Evolutionary conservation across 148 eudicot genomes (phyloP).

Genomic region (Fallopia convolvulus): DNA sequence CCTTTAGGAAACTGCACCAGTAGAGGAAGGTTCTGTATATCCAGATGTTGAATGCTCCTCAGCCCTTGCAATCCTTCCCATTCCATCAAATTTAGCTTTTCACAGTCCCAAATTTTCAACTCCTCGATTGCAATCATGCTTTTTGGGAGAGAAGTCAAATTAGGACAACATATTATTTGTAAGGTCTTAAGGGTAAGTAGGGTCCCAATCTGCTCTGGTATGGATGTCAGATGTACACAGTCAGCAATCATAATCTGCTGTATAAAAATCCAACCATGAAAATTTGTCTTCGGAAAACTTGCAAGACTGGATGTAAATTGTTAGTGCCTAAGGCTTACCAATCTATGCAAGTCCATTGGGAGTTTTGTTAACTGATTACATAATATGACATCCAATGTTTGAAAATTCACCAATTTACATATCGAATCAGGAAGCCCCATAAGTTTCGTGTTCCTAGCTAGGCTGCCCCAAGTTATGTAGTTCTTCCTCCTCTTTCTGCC

Average conservation of each 20-base stretch:
- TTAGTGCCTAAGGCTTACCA: slow-evolving; percentile 15
- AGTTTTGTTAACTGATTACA: slow-evolving; percentile 4
- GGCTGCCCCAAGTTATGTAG: no score
- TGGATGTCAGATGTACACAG: neutral
- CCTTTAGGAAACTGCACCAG: neutral
- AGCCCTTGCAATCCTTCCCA: neutral
- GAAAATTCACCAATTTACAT: slow-evolving; percentile 17
- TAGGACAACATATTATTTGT: neutral
- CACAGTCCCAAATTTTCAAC: neutral
- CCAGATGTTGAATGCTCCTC: neutral
- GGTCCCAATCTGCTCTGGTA: neutral
- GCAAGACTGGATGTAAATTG: neutral
- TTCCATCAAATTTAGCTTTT: neutral
- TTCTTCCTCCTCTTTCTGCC: no score
- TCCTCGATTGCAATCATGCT: neutral
- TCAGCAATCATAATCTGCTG: neutral
- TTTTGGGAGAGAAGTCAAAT: neutral
- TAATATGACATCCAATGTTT: neutral
- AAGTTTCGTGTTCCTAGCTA: neutral
- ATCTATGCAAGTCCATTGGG: slow-evolving; percentile 15
- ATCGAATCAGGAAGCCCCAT: slow-evolving; percentile 12
- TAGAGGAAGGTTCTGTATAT: neutral
- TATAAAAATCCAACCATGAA: neutral
- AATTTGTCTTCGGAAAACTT: neutral
- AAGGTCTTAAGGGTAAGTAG: neutral